These are phyloP conservation scores for Glebionis coronaria DNA, from an alignment of 129 eudicot genomes.

Conservation along the genomic window DNA sequence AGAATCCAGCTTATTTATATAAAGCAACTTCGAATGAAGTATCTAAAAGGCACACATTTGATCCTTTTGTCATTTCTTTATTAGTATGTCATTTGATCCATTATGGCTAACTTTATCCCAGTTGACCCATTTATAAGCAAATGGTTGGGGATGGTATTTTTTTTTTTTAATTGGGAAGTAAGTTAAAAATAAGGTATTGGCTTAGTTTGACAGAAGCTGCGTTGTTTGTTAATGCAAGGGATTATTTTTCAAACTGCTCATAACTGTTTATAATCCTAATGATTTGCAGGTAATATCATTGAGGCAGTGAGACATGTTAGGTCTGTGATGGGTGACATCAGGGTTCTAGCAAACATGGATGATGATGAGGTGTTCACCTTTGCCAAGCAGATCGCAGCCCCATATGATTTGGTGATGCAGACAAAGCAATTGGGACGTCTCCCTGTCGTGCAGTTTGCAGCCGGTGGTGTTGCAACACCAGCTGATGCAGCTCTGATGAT, in stretches of 20 bases:
- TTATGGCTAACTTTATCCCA: too few species aligned
- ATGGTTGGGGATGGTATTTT: background rate
- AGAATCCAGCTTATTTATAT: too few species aligned
- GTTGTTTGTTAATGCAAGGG: background rate
- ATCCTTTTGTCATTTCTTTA: too few species aligned
- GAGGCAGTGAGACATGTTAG: slow-evolving; percentile 53
- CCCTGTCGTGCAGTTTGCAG: slow-evolving; percentile 55
- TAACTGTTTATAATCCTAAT: background rate
- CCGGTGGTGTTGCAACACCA: slow-evolving; percentile 51
- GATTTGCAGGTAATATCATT: slow-evolving; percentile 36
- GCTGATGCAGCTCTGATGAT: slow-evolving; percentile 55
- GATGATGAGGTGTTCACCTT: slow-evolving; percentile 53
- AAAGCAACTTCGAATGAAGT: too few species aligned
- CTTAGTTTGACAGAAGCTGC: background rate
- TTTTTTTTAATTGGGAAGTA: background rate
- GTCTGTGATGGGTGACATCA: slow-evolving; percentile 45
- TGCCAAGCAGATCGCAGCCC: slow-evolving; percentile 41
- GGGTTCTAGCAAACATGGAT: slow-evolving; percentile 49
- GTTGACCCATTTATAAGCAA: too few species aligned
- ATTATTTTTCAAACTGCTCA: background rate
- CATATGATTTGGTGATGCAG: slow-evolving; percentile 52
- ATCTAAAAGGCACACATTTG: too few species aligned
- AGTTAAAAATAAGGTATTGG: background rate
- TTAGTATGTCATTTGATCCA: too few species aligned
- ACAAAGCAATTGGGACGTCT: slow-evolving; percentile 49